phyloP scores from a whole-genome alignment of 2,329 filamentous ascomycete genomes.

The Domatiomyces catenatus region DNA sequence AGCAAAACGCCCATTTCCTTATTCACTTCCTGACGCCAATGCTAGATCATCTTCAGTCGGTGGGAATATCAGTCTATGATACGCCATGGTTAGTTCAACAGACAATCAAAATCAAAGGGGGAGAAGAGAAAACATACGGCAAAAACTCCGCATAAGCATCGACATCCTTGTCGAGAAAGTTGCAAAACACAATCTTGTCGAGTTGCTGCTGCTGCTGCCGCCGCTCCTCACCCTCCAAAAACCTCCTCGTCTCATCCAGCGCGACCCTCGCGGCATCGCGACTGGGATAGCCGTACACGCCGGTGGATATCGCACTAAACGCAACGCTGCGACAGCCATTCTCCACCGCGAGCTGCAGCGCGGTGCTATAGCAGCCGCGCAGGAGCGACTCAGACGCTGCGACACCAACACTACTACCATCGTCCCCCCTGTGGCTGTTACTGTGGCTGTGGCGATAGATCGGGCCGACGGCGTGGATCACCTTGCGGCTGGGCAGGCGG shows the following conservation, averaged over 20 bases:
- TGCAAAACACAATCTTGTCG: conserved; percentile 68
- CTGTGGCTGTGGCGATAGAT: no score
- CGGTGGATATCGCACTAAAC: conserved; percentile 75
- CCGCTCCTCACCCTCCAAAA: conserved; percentile 27
- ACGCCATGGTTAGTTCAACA: not conserved
- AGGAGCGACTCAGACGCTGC: conserved; percentile 34
- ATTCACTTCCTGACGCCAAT: not conserved
- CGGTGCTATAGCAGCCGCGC: conserved; percentile 52
- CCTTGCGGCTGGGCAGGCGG: conserved; percentile 52
- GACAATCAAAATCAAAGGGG: not conserved
- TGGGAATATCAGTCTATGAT: not conserved
- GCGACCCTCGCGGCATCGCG: conserved; percentile 57
- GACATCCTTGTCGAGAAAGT: conserved; percentile 65
- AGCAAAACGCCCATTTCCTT: not conserved
- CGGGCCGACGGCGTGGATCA: conserved; percentile 87
- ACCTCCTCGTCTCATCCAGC: conserved; percentile 42
- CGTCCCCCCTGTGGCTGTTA: no score
- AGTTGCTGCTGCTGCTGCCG: conserved; percentile 31
- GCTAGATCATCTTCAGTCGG: not conserved
- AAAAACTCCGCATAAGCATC: conserved; percentile 53
- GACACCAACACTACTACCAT: no score
- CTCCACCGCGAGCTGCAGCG: conserved; percentile 55
- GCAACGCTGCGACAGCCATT: conserved; percentile 56
- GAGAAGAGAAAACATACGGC: conserved; percentile 50
- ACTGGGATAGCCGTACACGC: conserved; percentile 76